phyloP scores from a whole-genome alignment of 441 rosid species.

The Erysimum cheiri region DNA sequence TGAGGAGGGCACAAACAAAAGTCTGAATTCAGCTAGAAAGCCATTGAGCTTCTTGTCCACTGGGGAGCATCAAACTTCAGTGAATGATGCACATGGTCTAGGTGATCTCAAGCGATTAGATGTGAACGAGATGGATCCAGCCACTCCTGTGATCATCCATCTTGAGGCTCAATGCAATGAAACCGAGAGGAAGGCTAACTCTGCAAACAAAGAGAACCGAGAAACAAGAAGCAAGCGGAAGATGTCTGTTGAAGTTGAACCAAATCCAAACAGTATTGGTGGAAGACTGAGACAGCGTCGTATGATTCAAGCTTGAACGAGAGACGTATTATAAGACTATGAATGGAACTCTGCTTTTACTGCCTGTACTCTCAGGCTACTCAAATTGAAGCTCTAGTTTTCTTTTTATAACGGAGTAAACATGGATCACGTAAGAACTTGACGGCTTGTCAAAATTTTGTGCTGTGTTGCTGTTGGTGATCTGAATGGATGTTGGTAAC shows the following conservation, averaged over 20 bases:
- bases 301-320: conserved; percentile 33
- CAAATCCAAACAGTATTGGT: conserved; percentile 52
- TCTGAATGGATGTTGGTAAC: conserved; percentile 1
- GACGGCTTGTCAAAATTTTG: conserved; percentile 19
- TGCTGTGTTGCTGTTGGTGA: conserved; percentile 15
- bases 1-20: conserved; percentile 14
- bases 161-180: not conserved
- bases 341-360: conserved; percentile 32
- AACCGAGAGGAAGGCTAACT: not conserved
- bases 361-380: not conserved
- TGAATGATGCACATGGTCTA: conserved; percentile 13
- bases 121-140: conserved; percentile 36
- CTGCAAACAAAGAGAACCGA: conserved; percentile 18
- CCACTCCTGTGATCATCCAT: conserved; percentile 29
- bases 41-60: conserved; percentile 47
- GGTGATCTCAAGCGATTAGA: conserved; percentile 6
- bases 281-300: conserved; percentile 62
- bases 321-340: not conserved
- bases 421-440: conserved; percentile 28
- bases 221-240: conserved; percentile 39
- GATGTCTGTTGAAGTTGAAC: conserved; percentile 35
- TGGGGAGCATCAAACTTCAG: conserved; percentile 31
- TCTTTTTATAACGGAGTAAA: not conserved
- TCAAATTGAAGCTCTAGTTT: not conserved
- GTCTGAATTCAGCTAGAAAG: conserved; percentile 44